Percentiles rank a stretch among this genome's conserved stretches.
Evolutionary conservation across 73 alveolate genomes (phyloP).

Genomic region (Symbiodinium natans): DNA sequence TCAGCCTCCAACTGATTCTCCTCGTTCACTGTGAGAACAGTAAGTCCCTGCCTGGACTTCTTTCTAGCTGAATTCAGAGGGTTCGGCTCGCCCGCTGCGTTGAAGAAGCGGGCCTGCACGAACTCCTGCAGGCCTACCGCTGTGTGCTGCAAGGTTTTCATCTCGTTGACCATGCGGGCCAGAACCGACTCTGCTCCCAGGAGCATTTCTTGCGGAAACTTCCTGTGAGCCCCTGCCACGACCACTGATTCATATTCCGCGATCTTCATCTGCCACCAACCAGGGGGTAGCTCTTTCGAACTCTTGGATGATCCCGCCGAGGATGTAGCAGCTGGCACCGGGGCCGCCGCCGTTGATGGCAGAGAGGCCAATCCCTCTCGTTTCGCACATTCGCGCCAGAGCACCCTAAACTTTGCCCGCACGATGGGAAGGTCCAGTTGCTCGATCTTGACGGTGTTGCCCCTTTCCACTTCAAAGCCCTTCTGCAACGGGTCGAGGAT

Average conservation of each 20-base stretch:
- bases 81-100: neutral
- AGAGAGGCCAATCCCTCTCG: neutral
- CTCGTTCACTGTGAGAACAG: neutral
- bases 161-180: neutral
- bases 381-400: neutral
- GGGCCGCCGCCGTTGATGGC: neutral
- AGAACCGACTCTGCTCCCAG: neutral
- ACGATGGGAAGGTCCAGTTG: neutral
- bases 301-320: neutral
- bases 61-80: neutral
- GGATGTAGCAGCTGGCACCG: neutral
- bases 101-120: conserved; percentile 27
- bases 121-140: neutral
- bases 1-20: neutral
- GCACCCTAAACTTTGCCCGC: neutral
- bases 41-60: neutral
- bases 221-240: neutral
- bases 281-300: neutral
- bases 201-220: neutral
- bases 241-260: neutral
- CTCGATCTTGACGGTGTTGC: neutral
- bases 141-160: neutral
- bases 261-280: neutral
- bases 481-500: neutral
- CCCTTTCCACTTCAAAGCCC: neutral